These are phyloP conservation scores for Teratosphaeria destructans DNA, from an alignment of 2,329 filamentous ascomycete genomes.

Conservation along the genomic window DNA sequence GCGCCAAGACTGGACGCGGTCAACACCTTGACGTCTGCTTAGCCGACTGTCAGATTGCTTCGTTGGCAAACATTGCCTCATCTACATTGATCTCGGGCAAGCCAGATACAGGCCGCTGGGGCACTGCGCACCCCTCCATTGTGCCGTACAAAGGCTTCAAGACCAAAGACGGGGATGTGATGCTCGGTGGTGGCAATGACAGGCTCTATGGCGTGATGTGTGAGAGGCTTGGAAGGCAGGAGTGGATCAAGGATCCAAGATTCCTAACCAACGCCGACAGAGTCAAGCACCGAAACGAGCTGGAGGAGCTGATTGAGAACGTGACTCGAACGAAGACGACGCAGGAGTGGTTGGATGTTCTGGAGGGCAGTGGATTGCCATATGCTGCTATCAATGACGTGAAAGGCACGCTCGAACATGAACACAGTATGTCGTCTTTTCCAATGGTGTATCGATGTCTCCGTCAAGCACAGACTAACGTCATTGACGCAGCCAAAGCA, in stretches of 20 bases:
- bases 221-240: conserved; percentile 45
- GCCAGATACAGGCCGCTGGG: conserved; percentile 83
- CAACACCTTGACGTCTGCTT: conserved; percentile 88
- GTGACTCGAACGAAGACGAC: conserved; percentile 71
- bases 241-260: conserved; percentile 47
- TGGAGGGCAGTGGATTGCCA: conserved; percentile 87
- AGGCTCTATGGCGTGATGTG: conserved; percentile 51
- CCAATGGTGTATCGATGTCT: neutral
- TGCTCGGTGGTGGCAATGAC: conserved; percentile 56
- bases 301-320: conserved; percentile 70
- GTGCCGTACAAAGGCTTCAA: conserved; percentile 84
- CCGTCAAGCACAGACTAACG: neutral
- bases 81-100: conserved; percentile 81
- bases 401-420: conserved; percentile 69
- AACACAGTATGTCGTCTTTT: conserved; percentile 52
- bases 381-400: conserved; percentile 94
- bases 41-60: conserved; percentile 91
- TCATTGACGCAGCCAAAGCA: conserved; percentile 44
- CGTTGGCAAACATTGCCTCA: conserved; percentile 88
- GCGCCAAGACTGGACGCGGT: conserved; percentile 63
- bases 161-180: conserved; percentile 52
- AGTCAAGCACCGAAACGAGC: conserved; percentile 58
- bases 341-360: conserved; percentile 71
- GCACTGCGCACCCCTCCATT: conserved; percentile 95
- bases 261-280: conserved; percentile 50